These are phyloP conservation scores for Yarrowia yakushimensis DNA, from an alignment of 805 yeast species.

Conservation along the genomic window DNA sequence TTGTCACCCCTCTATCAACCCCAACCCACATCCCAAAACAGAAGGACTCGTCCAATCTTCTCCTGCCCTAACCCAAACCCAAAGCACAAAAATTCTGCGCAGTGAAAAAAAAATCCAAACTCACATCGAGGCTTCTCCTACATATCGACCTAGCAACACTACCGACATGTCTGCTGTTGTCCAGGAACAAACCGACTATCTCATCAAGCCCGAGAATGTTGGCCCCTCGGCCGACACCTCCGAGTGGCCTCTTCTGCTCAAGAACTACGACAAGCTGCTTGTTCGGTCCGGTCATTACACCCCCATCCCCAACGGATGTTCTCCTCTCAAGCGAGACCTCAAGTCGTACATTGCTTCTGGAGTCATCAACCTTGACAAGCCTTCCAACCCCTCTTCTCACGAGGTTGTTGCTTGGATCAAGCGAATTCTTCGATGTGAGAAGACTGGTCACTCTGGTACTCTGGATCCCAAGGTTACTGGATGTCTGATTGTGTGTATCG, in stretches of 20 bases:
- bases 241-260: slow-evolving; percentile 92
- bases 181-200: slow-evolving; percentile 48
- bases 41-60: neutral
- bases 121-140: slow-evolving; percentile 11
- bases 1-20: too few relatives aligned
- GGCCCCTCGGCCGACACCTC: slow-evolving; percentile 77
- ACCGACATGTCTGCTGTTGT: slow-evolving; percentile 41
- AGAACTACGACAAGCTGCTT: slow-evolving; percentile 87
- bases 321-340: slow-evolving; percentile 92
- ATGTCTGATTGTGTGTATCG: slow-evolving; percentile 96
- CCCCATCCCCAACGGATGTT: slow-evolving; percentile 92
- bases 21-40: neutral
- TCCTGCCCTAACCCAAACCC: slow-evolving; percentile 2
- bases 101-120: slow-evolving; percentile 17
- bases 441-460: slow-evolving; percentile 99
- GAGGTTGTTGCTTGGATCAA: slow-evolving; percentile 99
- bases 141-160: slow-evolving; percentile 21
- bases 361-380: slow-evolving; percentile 95
- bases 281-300: slow-evolving; percentile 97
- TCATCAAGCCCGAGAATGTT: slow-evolving; percentile 84
- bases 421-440: slow-evolving; percentile 90
- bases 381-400: slow-evolving; percentile 97
- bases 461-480: slow-evolving; percentile 99
- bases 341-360: slow-evolving; percentile 88
- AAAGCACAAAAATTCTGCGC: slow-evolving; percentile 22